Percentiles rank a stretch among this genome's conserved stretches.
phyloP scores from a whole-genome alignment of 2,329 filamentous ascomycete genomes.

The Aureobasidium sp. region DNA sequence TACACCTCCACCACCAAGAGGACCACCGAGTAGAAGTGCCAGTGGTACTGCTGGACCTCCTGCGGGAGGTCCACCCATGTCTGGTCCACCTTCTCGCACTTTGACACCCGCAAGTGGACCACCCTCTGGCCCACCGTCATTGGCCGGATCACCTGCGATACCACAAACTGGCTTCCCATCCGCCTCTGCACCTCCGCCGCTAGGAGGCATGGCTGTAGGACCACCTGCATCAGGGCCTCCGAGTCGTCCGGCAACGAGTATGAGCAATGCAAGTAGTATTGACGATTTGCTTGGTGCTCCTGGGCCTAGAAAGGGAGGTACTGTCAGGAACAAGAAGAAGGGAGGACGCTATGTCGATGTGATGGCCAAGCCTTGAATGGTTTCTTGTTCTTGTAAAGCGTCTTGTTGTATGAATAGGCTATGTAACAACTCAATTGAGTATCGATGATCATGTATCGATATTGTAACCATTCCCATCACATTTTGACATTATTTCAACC shows the following conservation, averaged over 20 bases:
- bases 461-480: too few species aligned
- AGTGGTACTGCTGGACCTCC: conserved; percentile 23
- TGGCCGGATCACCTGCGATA: not conserved
- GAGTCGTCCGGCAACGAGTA: conserved; percentile 78
- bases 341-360: conserved; percentile 94
- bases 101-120: conserved; percentile 25
- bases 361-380: conserved; percentile 70
- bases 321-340: conserved; percentile 76
- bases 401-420: too few species aligned
- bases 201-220: conserved; percentile 31
- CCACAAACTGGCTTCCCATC: conserved; percentile 31
- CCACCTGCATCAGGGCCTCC: conserved; percentile 55
- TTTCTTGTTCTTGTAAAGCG: too few species aligned
- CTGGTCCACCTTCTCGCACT: conserved; percentile 32
- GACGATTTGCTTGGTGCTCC: conserved; percentile 89
- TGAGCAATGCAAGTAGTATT: conserved; percentile 95
- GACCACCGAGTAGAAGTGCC: conserved; percentile 46
- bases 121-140: conserved; percentile 32
- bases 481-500: too few species aligned
- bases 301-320: conserved; percentile 69
- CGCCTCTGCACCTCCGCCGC: conserved; percentile 16
- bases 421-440: too few species aligned
- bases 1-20: conserved; percentile 81
- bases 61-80: conserved; percentile 15
- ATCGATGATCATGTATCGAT: too few species aligned